These are phyloP conservation scores for Chaetomiaceae sp. DNA, from an alignment of 2,329 filamentous ascomycete species.

Conservation along the genomic window DNA sequence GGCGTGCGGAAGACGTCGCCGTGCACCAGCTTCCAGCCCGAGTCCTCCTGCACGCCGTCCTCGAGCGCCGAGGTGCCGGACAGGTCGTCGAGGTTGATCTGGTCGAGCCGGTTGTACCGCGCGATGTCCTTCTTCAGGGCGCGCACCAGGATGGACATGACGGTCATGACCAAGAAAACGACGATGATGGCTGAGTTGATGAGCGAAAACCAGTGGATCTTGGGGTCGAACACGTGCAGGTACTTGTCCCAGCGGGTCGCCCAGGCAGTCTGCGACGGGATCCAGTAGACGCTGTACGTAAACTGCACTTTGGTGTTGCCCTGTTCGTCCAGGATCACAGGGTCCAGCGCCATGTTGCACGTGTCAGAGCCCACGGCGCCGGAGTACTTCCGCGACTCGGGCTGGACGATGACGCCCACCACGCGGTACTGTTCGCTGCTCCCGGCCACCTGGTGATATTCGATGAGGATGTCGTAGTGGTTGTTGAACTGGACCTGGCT, in stretches of 20 bases:
- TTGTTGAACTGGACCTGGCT: constrained; percentile 70
- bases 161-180: constrained; percentile 82
- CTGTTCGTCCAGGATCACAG: constrained; percentile 58
- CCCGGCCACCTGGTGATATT: constrained; percentile 76
- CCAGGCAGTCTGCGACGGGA: constrained; percentile 77
- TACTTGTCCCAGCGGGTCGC: constrained; percentile 99
- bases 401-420: constrained; percentile 85
- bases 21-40: constrained; percentile 96
- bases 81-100: constrained; percentile 84
- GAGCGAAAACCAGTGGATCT: constrained; percentile 98
- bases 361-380: constrained; percentile 54
- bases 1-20: constrained; percentile 94
- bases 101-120: constrained; percentile 89
- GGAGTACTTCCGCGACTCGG: constrained; percentile 59
- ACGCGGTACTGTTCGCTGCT: constrained; percentile 69
- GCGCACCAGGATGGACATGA: constrained; percentile 83
- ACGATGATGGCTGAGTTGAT: constrained; percentile 96
- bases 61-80: constrained; percentile 72
- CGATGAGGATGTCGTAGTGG: constrained; percentile 89
- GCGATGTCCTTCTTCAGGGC: constrained; percentile 93
- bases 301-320: constrained; percentile 62
- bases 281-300: constrained; percentile 92
- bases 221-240: constrained; percentile 91
- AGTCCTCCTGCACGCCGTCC: constrained; percentile 94
- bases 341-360: constrained; percentile 42